Conservation (phyloP, 1,139 yeast species). For the Blastobotrys indianensis region DNA sequence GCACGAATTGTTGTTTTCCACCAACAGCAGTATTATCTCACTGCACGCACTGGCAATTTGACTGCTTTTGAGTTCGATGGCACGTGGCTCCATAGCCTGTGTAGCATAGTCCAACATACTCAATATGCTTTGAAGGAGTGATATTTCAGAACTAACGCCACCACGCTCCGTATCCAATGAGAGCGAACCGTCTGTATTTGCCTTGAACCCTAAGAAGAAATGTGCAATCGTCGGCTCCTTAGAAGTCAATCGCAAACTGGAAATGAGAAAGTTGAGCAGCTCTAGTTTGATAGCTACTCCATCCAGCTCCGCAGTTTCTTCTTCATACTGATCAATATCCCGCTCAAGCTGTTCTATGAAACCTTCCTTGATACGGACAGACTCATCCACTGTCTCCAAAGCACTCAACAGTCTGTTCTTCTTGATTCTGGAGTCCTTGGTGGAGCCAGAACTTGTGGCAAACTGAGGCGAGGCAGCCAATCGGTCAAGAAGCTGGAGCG, state of each 20-base stretch:
- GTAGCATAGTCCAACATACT: constrained; percentile 46
- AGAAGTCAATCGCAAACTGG: constrained; percentile 42
- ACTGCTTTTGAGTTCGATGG: constrained; percentile 50
- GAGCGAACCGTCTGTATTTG: constrained; percentile 39
- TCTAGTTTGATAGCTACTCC: constrained; percentile 49
- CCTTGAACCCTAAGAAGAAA: constrained; percentile 66
- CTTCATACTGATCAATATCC: constrained; percentile 33
- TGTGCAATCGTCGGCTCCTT: constrained; percentile 57
- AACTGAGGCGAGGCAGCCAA: constrained; percentile 50
- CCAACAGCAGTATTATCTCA: constrained; percentile 55
- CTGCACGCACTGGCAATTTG: constrained; percentile 52
- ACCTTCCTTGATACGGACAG: constrained; percentile 59
- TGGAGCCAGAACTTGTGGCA: constrained; percentile 29
- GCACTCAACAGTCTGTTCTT: constrained; percentile 66
- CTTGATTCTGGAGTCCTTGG: constrained; percentile 40
- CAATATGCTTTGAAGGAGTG: constrained; percentile 53
- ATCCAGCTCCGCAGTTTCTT: constrained; percentile 15
- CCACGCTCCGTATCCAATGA: constrained; percentile 41
- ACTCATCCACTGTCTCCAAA: constrained; percentile 67
- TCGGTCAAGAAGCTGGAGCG: constrained; percentile 50
- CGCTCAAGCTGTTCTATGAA: constrained; percentile 66
- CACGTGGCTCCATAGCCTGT: constrained; percentile 36
- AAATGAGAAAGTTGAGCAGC: constrained; percentile 52
- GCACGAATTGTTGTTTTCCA: constrained; percentile 52
- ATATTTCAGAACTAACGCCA: constrained; percentile 46